phyloP scores from a whole-genome alignment of 108 stramenopile genomes.

The Stephanodiscus triporus region DNA sequence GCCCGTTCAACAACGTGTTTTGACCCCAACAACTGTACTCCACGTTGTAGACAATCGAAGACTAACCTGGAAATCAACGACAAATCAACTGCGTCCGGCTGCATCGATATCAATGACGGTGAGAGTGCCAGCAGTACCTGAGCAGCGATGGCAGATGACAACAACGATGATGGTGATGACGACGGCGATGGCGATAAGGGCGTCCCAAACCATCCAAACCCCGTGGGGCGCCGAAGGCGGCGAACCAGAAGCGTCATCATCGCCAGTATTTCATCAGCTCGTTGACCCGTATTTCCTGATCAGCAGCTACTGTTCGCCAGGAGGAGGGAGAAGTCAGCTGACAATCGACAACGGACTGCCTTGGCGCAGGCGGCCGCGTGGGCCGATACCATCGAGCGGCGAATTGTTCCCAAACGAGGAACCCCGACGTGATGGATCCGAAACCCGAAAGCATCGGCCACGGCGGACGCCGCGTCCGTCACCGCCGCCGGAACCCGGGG shows the following conservation, averaged over 20 bases:
- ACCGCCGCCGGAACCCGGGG: too few relatives aligned
- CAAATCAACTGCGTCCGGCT: too few relatives aligned
- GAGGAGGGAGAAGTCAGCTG: slow-evolving; percentile 5
- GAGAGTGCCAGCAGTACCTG: too few relatives aligned
- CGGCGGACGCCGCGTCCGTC: too few relatives aligned
- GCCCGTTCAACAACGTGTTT: neutral
- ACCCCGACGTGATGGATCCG: neutral
- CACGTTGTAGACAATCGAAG: slow-evolving; percentile 22
- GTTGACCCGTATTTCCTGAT: neutral
- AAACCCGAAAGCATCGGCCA: too few relatives aligned
- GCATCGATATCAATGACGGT: too few relatives aligned
- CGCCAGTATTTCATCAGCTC: neutral
- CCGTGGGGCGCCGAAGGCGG: neutral
- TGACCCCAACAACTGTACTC: slow-evolving; percentile 4
- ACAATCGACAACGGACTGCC: too few relatives aligned
- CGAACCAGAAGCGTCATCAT: neutral
- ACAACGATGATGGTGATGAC: neutral
- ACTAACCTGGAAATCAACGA: neutral
- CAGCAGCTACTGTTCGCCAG: neutral
- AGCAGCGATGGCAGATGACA: neutral
- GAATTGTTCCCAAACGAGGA: neutral
- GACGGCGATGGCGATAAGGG: neutral
- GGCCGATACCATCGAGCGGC: neutral
- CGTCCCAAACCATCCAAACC: slow-evolving; percentile 1
- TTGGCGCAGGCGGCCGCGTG: neutral